Percentiles rank a stretch among this genome's conserved stretches.
Conservation (phyloP, 1,139 yeast genomes). For the Maudiozyma humilis region DNA sequence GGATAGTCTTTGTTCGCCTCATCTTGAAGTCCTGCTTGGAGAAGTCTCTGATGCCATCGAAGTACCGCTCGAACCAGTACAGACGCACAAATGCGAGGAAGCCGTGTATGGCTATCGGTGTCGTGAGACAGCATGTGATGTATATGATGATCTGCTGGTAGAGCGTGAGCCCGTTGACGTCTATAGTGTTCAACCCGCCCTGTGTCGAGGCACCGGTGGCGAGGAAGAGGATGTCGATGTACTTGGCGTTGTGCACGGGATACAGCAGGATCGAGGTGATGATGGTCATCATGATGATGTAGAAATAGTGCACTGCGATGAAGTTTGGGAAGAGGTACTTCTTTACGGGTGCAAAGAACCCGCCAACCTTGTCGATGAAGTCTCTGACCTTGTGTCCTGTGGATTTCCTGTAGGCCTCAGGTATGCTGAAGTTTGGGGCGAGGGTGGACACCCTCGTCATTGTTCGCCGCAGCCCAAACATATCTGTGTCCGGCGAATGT, state of each 20-base stretch:
- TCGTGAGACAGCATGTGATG: constrained; percentile 54
- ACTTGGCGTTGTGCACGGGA: constrained; percentile 57
- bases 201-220: constrained; percentile 76
- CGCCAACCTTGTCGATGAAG: constrained; percentile 28
- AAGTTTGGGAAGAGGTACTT: constrained; percentile 59
- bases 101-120: constrained; percentile 87
- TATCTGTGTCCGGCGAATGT: no score
- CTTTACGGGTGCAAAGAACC: constrained; percentile 40
- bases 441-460: constrained; percentile 25
- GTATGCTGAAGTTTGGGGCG: constrained; percentile 17
- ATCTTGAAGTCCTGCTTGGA: constrained; percentile 69
- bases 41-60: constrained; percentile 68
- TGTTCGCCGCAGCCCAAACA: constrained; percentile 10
- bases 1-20: constrained; percentile 65
- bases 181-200: constrained; percentile 81
- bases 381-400: constrained; percentile 35
- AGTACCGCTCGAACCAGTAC: constrained; percentile 82
- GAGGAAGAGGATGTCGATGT: constrained; percentile 74
- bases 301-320: constrained; percentile 68
- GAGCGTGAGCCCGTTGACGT: constrained; percentile 50
- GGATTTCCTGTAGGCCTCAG: constrained; percentile 26
- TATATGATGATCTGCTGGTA: constrained; percentile 75
- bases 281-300: constrained; percentile 46
- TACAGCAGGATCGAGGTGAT: constrained; percentile 66
- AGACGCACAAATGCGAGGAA: constrained; percentile 69